Evolutionary conservation across 176 grass and related monocot genomes (phyloP), one percentile per base, ranked within the genome.

Genomic region (Chrysopogon serrulatus): DNA sequence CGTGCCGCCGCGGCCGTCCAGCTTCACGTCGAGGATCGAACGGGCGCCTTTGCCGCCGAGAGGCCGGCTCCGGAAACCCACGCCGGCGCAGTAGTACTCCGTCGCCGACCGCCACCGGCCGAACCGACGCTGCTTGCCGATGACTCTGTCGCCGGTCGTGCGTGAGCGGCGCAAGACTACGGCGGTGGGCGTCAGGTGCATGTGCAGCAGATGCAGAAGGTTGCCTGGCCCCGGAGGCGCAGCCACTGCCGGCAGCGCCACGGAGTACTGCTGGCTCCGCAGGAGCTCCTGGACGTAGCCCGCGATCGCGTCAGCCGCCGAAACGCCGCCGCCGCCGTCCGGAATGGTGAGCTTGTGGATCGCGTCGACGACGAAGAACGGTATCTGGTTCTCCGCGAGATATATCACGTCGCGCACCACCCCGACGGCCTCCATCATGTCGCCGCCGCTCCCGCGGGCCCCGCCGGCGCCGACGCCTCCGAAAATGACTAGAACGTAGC

Each of bases 401-500:
- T 80, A 80, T 6, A 80, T 23, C 6, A 48, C 63, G 78, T 67
- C 78, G 78, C 78, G 78, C 43, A 80, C 43, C 78, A 80, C 30
- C 3, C 5, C 28, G 61, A 79, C 41, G 27, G 18, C 41, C 6
- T 65, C 30, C 41, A 45, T 64, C 77, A 5, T 63, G 59, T 45
- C 27, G 27, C 45, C 1, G 15, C 69, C 69, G 39, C 7, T 13
- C 13, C 12, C 4, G 27, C 1, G 11, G 18, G 19, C 7, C 49
- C 43, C 4, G 63, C 23, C 31, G 64, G 1, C 56, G 59, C 24
- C 23, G 56, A 48, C n/a, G 34, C 49, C 5, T 24, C 49, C 80
- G 51, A 82, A 61, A 27, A 19, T 11, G 49, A 23, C 10, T 1
- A 82, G 80, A 26, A 82, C 8, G 68, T 33, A 82, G 68, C 80